Evolutionary conservation across 768 basidiomycete genomes (phyloP).

Genomic region (Imleria badia): DNA sequence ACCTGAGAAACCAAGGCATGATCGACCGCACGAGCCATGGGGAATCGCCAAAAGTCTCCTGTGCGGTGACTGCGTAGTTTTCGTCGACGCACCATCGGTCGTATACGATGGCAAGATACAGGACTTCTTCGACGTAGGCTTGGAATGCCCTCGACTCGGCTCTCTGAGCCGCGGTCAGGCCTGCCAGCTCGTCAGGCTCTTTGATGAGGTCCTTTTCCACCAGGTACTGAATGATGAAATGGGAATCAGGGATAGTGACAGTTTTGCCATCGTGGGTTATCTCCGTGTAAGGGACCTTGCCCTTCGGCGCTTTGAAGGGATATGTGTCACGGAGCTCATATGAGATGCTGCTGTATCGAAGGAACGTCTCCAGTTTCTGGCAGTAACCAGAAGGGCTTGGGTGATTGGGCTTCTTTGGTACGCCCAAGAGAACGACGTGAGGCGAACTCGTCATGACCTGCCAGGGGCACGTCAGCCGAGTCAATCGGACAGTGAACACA

Average conservation of each 20-base stretch:
- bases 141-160: constrained; percentile 37
- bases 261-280: constrained; percentile 26
- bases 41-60: constrained; percentile 14
- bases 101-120: constrained; percentile 30
- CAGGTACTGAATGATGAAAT: constrained; percentile 35
- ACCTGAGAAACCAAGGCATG: constrained; percentile 21
- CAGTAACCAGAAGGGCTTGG: constrained; percentile 34
- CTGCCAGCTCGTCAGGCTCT: constrained; percentile 30
- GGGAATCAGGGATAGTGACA: constrained; percentile 29
- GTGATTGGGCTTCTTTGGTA: constrained; percentile 17
- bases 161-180: constrained; percentile 26
- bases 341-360: constrained; percentile 24
- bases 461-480: not conserved
- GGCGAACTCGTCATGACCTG: constrained; percentile 18
- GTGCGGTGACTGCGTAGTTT: constrained; percentile 20
- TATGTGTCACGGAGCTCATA: constrained; percentile 28
- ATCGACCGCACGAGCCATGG: constrained; percentile 24
- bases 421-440: constrained; percentile 29
- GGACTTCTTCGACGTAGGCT: constrained; percentile 30
- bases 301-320: constrained; percentile 31
- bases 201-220: constrained; percentile 23
- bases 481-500: not conserved
- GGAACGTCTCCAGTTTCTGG: constrained; percentile 35
- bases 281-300: constrained; percentile 34
- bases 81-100: constrained; percentile 32